Base-by-base conservation (phyloP, 768 basidiomycete genomes). In the Serendipita indica region DNA sequence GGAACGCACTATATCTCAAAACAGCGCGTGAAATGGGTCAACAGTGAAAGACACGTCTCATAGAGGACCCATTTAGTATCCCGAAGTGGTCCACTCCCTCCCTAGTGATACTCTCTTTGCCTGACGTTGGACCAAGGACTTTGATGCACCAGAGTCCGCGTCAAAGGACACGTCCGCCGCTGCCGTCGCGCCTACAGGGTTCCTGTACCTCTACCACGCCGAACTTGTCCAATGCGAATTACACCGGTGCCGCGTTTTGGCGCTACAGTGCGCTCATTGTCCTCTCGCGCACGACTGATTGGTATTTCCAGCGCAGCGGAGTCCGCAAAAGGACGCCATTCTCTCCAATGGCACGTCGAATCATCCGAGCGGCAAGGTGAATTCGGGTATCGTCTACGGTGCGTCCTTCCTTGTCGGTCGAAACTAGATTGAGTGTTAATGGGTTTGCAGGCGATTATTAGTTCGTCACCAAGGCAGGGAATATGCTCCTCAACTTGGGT, bases 341-440 rank as follows among this genome's bases (percentile, higher is more conserved):
- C 71, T 84, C 39, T 77, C 81, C 1, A 81, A 83, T 64, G 82
- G 79, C 33, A 83, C 83, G 4, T 80, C 82, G 3, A 80, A 82
- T 65, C 71, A 71, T 65, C 80, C 77, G 2, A 74, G 71, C 33
- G 61, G 61, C 49, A 7, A 3, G n/a, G 20, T 6, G n/a, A 28
- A 35, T 20, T 84, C 82, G 2, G 83, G 81, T 0, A 82, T 77
- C 43, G 75, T 81, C 10, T 79, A 79, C 64, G 78, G 80, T 18
- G 82, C 83, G 67, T 81, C 82, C 66, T 83, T 79, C 68, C 83
- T 74, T 63, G 73, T 83, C 63, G 27, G 2, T 60, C 20, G 49
- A 60, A 28, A 22, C 54, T 4, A 46, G 59, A 52, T 45, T 27
- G 20, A 22, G 20, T 60, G 59, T 33, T 54, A 46, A 43, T 43